phyloP scores from a whole-genome alignment of 2,329 filamentous ascomycete genomes.

The Cladobotryum mycophilum region DNA sequence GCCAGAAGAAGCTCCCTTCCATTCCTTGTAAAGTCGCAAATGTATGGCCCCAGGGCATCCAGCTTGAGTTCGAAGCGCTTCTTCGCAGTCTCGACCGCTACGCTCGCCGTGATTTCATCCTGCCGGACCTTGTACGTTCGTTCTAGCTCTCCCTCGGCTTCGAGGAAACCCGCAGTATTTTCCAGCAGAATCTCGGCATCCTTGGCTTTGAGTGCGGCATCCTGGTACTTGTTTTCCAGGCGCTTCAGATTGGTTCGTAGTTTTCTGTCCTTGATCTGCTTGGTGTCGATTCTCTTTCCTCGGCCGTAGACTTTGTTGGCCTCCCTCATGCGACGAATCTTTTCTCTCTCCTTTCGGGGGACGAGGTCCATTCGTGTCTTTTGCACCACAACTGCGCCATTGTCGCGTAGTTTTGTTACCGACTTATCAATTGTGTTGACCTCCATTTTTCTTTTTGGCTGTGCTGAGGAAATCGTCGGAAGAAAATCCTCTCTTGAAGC shows the following conservation, averaged over 20 bases:
- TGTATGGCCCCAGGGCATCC: constrained; percentile 76
- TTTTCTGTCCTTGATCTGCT: constrained; percentile 81
- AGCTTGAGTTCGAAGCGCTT: constrained; percentile 89
- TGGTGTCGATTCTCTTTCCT: constrained; percentile 67
- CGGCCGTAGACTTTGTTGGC: constrained; percentile 78
- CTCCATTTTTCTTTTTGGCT: constrained; percentile 33
- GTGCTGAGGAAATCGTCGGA: constrained; percentile 12
- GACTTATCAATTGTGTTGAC: constrained; percentile 30
- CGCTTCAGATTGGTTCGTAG: constrained; percentile 70
- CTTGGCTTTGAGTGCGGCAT: constrained; percentile 77
- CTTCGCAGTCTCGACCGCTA: constrained; percentile 78
- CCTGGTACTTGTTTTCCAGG: constrained; percentile 76
- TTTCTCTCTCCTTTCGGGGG: constrained; percentile 45
- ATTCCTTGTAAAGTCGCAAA: constrained; percentile 83
- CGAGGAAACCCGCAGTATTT: constrained; percentile 76
- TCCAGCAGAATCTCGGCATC: constrained; percentile 94
- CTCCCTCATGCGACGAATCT: constrained; percentile 47
- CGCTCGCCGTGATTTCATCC: constrained; percentile 68
- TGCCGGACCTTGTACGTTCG: constrained; percentile 89
- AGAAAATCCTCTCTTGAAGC: not conserved
- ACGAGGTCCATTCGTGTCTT: constrained; percentile 46
- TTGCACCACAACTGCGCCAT: constrained; percentile 43
- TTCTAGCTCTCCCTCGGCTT: constrained; percentile 83
- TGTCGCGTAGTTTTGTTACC: constrained; percentile 36
- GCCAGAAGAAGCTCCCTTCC: constrained; percentile 79